A percentile compares a stretch with the other conserved stretches of the same genome.
Conservation (phyloP, 2,329 filamentous ascomycete species). For the Cladophialophora psammophila region DNA sequence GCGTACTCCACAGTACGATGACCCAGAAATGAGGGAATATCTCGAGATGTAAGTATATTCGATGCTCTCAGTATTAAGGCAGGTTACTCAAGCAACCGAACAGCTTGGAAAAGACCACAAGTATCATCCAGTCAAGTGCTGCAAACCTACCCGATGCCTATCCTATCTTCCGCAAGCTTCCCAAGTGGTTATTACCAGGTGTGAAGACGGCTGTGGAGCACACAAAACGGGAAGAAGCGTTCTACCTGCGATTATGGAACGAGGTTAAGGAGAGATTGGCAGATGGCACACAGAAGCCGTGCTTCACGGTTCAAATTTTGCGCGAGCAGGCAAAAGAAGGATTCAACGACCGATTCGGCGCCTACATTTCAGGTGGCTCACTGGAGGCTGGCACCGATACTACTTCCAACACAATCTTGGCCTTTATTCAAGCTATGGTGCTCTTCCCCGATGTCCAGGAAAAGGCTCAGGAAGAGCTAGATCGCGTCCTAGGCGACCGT, state of each 20-base stretch:
- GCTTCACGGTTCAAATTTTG: slow-evolving; percentile 29
- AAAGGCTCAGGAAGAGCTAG: slow-evolving; percentile 58
- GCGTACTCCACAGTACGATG: slow-evolving; percentile 51
- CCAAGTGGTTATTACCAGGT: slow-evolving; percentile 43
- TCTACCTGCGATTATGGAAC: slow-evolving; percentile 53
- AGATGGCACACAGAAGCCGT: slow-evolving; percentile 37
- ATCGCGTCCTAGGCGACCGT: slow-evolving; percentile 55
- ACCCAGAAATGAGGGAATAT: slow-evolving; percentile 53
- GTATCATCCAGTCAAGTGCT: slow-evolving; percentile 49
- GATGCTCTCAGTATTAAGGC: too few species aligned
- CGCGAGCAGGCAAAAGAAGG: slow-evolving; percentile 43
- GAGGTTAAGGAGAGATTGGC: slow-evolving; percentile 44
- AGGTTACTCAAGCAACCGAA: neutral
- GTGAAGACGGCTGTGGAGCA: slow-evolving; percentile 44
- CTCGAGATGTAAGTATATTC: slow-evolving; percentile 49
- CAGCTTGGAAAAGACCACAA: neutral
- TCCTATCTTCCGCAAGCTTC: slow-evolving; percentile 55
- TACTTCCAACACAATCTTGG: slow-evolving; percentile 17
- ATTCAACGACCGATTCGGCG: slow-evolving; percentile 35
- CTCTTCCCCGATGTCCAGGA: slow-evolving; percentile 55
- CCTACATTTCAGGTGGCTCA: slow-evolving; percentile 44
- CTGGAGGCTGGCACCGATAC: slow-evolving; percentile 34
- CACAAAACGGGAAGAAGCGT: slow-evolving; percentile 52
- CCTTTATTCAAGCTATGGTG: slow-evolving; percentile 52
- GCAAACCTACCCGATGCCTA: slow-evolving; percentile 57